phyloP scores from a whole-genome alignment of 2,329 filamentous ascomycete genomes.

The Aureobasidium sp. region DNA sequence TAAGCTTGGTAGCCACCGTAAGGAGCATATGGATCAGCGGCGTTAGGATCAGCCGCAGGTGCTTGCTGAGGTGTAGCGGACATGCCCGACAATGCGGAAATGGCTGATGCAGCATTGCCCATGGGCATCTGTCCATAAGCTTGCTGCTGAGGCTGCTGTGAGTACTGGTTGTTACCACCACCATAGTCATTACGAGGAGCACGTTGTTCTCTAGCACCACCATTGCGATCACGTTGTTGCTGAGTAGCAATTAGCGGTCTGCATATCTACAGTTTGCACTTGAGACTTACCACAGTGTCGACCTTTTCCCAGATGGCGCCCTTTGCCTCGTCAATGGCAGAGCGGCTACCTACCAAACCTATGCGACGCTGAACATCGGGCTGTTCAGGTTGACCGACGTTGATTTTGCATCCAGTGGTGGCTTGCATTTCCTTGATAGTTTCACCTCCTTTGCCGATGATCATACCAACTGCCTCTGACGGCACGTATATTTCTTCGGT shows the following conservation, averaged over 20 bases:
- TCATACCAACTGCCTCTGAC: slow-evolving; percentile 90
- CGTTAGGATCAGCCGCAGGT: slow-evolving; percentile 48
- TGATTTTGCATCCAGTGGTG: slow-evolving; percentile 84
- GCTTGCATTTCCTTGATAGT: slow-evolving; percentile 92
- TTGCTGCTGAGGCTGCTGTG: slow-evolving; percentile 33
- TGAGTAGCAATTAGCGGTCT: background rate
- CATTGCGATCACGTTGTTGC: slow-evolving; percentile 17
- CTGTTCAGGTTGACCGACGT: slow-evolving; percentile 73
- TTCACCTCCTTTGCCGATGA: slow-evolving; percentile 87
- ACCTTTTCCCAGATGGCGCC: slow-evolving; percentile 85
- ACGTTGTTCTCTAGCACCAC: slow-evolving; percentile 16
- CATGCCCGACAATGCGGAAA: slow-evolving; percentile 17
- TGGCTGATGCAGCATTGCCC: slow-evolving; percentile 7
- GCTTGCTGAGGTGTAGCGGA: slow-evolving; percentile 14
- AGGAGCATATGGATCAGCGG: slow-evolving; percentile 53
- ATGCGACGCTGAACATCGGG: slow-evolving; percentile 80
- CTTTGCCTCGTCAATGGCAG: slow-evolving; percentile 74
- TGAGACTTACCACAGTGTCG: slow-evolving; percentile 52
- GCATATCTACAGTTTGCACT: background rate
- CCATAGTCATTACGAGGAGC: slow-evolving; percentile 26
- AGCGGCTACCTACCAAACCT: slow-evolving; percentile 67
- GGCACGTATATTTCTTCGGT: slow-evolving; percentile 79
- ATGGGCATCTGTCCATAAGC: slow-evolving; percentile 15
- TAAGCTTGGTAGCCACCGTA: slow-evolving; percentile 81
- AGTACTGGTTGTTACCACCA: slow-evolving; percentile 19